Evolutionary conservation across 2,329 filamentous ascomycete genomes (phyloP), one percentile per base, ranked within the genome.

Genomic region (Hymenoscyphus linearis): DNA sequence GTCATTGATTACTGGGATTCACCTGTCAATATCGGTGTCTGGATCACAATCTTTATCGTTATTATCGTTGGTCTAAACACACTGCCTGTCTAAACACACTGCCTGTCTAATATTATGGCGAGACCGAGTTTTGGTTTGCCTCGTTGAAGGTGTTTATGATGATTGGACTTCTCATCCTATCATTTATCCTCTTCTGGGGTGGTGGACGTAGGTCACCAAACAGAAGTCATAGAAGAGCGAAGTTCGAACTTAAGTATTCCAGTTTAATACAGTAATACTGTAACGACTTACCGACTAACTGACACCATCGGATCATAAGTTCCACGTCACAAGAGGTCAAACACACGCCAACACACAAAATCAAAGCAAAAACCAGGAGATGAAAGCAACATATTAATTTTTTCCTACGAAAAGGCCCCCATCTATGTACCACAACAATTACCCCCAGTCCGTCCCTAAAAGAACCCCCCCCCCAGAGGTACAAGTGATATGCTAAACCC

Each of bases 51-150:
- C 4, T 71, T 78, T 27, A 67, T 77, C 25, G 65, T 75, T 10
- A 67, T 76, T 13, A 74, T 77, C 62, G 68, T 77, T 37, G 65
- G 64, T 6, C 67, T 78, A 37, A 78, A 78, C 56, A 68, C 74
- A 16, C n/a, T n/a, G n/a, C n/a, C n/a, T n/a, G n/a, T n/a, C n/a
- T n/a, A n/a, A n/a, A n/a, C n/a, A n/a, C n/a, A n/a, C 69, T 76
- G 5, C 80, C 80, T 1, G 82, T 85, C 16, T 75, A 80, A 64
- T 83, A 77, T 74, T 85, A 84, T 64, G 83, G 83, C 40, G 82
- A 85, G 70, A 78, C 83, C 2, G 85, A 88, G 69, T 88, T 88
- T 67, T 71, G 66, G 67, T 74, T 74, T 53, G 69, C 71, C 4
- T 69, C 68, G 3, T 57, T 72, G 34, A 74, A 74, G 60, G 67